Evolutionary conservation across 208 protist species (phyloP), one percentile per base, ranked within the genome.

Genomic region (Trypanosoma mega): DNA sequence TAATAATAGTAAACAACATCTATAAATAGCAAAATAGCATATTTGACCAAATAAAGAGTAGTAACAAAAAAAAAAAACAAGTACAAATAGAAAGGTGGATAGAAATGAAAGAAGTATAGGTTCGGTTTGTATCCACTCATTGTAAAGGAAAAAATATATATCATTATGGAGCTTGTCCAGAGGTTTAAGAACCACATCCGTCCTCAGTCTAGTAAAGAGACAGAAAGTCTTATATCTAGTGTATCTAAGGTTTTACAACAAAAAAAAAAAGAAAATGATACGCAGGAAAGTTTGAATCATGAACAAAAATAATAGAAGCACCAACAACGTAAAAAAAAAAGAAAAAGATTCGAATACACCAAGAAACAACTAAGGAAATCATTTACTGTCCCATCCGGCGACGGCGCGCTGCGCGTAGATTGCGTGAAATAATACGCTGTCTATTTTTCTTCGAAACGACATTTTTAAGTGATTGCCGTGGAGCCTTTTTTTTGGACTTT

Each of bases 1-100:
- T 11, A 41, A 51, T 45, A 55, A 49, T 49, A 20, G 59, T 60
- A 44, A 37, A 61, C 41, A 55, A 53, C 2, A 44, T 11, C 20
- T 48, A 56, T 39, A 29, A 36, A 39, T 43, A 18, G n/a, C 16
- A 21, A 34, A 27, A 24, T 14, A 29, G 30, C 3, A 44, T 43
- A 26, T 33, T 54, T 54, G 5, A 24, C 6, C 23, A 54, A 16
- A 33, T 54, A 34, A 16, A 33, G 31, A 23, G 8, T 9, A 26
- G 26, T 16, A 4, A 33, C 8, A 33, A 21, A 6, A 24, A 7
- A 54, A 54, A 21, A 18, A 7, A n/a, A n/a, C n/a, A n/a, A n/a
- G n/a, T n/a, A n/a, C n/a, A n/a, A n/a, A n/a, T n/a, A 31, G 48
- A 9, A 33, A n/a, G 23, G 31, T 6, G 31, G n/a, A n/a, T 16